Conservation (phyloP, 345 rosid species). For the Turnera subulata region DNA sequence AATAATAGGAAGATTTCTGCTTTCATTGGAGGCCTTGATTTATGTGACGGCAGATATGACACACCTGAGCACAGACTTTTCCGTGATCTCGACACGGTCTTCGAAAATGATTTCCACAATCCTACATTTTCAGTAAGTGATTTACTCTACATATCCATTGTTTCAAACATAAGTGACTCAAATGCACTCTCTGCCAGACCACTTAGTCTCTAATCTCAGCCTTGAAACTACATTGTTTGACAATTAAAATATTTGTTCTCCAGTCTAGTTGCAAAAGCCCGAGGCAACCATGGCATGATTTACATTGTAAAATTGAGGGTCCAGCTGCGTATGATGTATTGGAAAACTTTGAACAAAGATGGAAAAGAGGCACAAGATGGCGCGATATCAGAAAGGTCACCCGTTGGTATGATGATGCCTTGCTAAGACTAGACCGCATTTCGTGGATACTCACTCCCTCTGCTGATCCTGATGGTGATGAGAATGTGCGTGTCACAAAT, state of each 20-base stretch:
- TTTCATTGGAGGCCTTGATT: slow-evolving; percentile 64
- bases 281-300: slow-evolving; percentile 84
- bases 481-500: slow-evolving; percentile 23
- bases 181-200: neutral
- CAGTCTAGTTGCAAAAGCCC: slow-evolving; percentile 46
- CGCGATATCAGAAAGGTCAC: slow-evolving; percentile 46
- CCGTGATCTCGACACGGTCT: slow-evolving; percentile 44
- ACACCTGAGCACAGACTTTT: slow-evolving; percentile 71
- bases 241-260: neutral
- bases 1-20: slow-evolving; percentile 58
- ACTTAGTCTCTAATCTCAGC: too few relatives aligned
- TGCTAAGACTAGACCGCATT: slow-evolving; percentile 51
- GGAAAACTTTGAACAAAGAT: slow-evolving; percentile 65
- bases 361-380: slow-evolving; percentile 55
- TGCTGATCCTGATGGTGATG: slow-evolving; percentile 36
- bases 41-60: slow-evolving; percentile 76
- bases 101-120: slow-evolving; percentile 52
- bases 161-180: neutral
- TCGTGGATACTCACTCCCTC: slow-evolving; percentile 57
- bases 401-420: slow-evolving; percentile 47
- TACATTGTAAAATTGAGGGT: slow-evolving; percentile 71
- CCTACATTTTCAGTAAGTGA: slow-evolving; percentile 60
- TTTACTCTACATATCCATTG: neutral
- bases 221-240: too few relatives aligned
- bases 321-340: slow-evolving; percentile 69